Evolutionary conservation across 2,329 filamentous ascomycete genomes (phyloP), one percentile per base, ranked within the genome.

Genomic region (Akanthomyces lecanii): DNA sequence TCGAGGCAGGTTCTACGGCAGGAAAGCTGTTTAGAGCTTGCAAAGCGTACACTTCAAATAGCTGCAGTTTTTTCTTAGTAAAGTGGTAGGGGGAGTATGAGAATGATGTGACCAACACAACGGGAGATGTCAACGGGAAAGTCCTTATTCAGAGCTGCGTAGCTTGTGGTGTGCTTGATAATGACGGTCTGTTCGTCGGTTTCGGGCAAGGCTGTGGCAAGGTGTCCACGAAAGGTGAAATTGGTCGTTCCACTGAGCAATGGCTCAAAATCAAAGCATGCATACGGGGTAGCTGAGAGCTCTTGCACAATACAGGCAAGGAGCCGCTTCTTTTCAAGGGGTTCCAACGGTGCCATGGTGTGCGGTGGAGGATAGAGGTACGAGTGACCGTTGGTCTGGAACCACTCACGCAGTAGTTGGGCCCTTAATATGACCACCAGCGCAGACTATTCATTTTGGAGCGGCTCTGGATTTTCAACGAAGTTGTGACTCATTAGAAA

Each of bases 321-420:
- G 7, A 62, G 60, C 30, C 40, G 28, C 10, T 47, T 23, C 52
- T 50, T 42, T 51, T 55, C 60, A 11, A 44, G 23, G 23, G 36
- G 33, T 16, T 51, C 47, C 8, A 52, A 36, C 5, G 47, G 57
- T 60, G 57, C 44, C 57, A 60, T 60, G 47, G 18, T 44, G 57
- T 25, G 23, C 21, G 14, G 14, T 60, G 33, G 18, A n/a, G n/a
- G 21, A 21, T 30, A 14, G 5, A 52, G 5, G 21, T 38, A 10
- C 2, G 33, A 8, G 14, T 50, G 44, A 40, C n/a, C 5, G 42
- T 23, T 21, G 42, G 53, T 33, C 25, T 33, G 45, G 45, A 30
- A 21, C 14, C 5, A 6, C n/a, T 25, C 28, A 4, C 21, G 28
- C 21, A 38, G 50, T 12, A 2, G n/a, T 7, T 33, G 18, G n/a